phyloP scores from a whole-genome alignment of 805 yeast genomes.

The Komagataella kurtzmanii region DNA sequence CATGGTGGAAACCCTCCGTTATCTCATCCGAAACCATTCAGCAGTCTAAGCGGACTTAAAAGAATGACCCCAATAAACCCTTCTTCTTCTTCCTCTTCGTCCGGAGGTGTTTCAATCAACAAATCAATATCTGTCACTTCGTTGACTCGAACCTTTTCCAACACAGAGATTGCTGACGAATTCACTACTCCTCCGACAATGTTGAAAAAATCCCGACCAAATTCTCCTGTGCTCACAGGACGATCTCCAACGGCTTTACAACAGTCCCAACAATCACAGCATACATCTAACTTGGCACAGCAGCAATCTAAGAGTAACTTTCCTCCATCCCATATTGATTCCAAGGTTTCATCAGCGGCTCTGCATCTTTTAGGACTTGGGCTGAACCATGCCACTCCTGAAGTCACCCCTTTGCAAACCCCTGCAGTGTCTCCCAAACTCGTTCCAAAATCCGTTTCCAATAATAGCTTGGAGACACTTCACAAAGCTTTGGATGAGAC shows the following conservation, averaged over 20 bases:
- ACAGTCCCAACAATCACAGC: constrained; percentile 3
- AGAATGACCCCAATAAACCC: constrained; percentile 26
- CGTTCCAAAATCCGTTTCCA: constrained; percentile 7
- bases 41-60: constrained; percentile 28
- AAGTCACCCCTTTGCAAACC: constrained; percentile 19
- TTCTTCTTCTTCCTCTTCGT: background rate
- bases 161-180: constrained; percentile 3
- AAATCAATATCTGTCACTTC: background rate
- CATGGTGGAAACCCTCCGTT: constrained; percentile 20
- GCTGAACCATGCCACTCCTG: constrained; percentile 12
- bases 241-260: constrained; percentile 13
- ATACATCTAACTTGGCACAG: constrained; percentile 5
- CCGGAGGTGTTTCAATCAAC: background rate
- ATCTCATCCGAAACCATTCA: constrained; percentile 18
- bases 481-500: constrained; percentile 5
- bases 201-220: constrained; percentile 35
- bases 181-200: constrained; percentile 18
- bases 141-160: constrained; percentile 3
- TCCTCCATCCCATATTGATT: background rate
- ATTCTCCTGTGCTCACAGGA: constrained; percentile 22
- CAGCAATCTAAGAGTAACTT: background rate
- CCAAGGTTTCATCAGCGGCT: constrained; percentile 14
- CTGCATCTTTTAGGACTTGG: constrained; percentile 15
- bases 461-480: background rate
- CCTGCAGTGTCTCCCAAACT: constrained; percentile 23